Base-by-base conservation (phyloP, 257 asterid genomes). In the Scutellaria baicalensis region DNA sequence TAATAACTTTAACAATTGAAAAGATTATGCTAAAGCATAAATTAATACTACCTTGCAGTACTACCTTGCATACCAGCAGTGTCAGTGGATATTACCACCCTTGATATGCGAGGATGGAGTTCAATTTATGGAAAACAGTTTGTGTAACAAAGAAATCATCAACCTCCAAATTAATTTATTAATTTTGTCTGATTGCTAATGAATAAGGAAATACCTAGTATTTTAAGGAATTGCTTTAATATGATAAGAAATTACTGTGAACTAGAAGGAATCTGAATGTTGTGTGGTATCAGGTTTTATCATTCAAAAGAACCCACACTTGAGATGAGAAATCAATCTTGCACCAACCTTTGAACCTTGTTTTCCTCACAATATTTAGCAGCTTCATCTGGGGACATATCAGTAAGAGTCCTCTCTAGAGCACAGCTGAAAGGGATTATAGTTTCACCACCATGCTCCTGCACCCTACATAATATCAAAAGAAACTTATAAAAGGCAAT, bases 381-480 rank as follows among this genome's bases (percentile, higher is more conserved):
- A 86, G 86, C 95, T 70, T 89, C 99, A 21, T 91, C 99, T 6
- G 93, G 85, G 55, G 89, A 68, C 76, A 91, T n/a, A 75, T 94
- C 99, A 61, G 96, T 84, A 78, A 94, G 96, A 52, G 84, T 83
- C 77, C 91, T 91, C 86, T 94, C 99, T 38, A 94, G 84, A 72
- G 83, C 89, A 79, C 97, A 86, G 69, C 99, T 94, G 79, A 94
- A 85, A 78, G 99, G 99, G 76, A 91, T 84, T 65, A 94, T 89
- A 69, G 77, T 66, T 72, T 84, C 99, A 75, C 93, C 99, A 59
- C 99, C 99, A 79, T 94, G 99, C 84, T 94, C 99, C 77, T 94
- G 99, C 80, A 94, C 97, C 99, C 99, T 94, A 73, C 52, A 71
- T 70, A 74, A 61, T 51, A 63, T 48, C 51, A 70, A 63, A 66